phyloP scores from a whole-genome alignment of 345 rosid genomes.

The Citrus trifoliata region DNA sequence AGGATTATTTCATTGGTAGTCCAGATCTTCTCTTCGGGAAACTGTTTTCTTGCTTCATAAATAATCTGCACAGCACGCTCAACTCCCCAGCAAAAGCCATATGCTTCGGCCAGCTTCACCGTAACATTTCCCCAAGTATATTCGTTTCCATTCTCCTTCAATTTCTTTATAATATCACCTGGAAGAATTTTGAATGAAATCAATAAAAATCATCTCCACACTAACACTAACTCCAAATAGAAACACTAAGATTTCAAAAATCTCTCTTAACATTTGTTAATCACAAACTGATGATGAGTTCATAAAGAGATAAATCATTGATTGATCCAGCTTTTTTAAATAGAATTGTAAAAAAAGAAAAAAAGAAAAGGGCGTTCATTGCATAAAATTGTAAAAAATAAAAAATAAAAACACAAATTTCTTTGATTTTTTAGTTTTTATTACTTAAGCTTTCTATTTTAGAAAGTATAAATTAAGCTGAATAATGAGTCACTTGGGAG shows the following conservation, averaged over 20 bases:
- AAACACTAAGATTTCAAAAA: not conserved
- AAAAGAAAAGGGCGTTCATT: no score
- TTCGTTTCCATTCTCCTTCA: constrained; percentile 72
- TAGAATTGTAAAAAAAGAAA: no score
- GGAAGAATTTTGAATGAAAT: constrained; percentile 7
- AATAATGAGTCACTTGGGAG: no score
- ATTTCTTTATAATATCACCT: constrained; percentile 78
- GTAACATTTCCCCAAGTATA: constrained; percentile 86
- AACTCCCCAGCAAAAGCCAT: constrained; percentile 96
- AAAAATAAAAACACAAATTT: no score
- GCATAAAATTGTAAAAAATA: no score
- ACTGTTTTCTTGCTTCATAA: constrained; percentile 87
- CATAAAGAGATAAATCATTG: no score
- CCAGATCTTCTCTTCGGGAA: constrained; percentile 81
- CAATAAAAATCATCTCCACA: not conserved
- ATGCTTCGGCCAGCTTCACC: constrained; percentile 79
- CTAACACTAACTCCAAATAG: not conserved
- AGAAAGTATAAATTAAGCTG: no score
- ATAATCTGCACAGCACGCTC: constrained; percentile 98
- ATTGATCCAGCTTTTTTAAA: no score
- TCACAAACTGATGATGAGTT: no score
- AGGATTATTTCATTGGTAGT: constrained; percentile 88
- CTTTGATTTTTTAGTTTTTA: no score
- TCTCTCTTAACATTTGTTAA: no score
- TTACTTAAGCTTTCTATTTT: no score